phyloP scores from a whole-genome alignment of 2,329 filamentous ascomycete species.

The Cryphonectria parasitica region DNA sequence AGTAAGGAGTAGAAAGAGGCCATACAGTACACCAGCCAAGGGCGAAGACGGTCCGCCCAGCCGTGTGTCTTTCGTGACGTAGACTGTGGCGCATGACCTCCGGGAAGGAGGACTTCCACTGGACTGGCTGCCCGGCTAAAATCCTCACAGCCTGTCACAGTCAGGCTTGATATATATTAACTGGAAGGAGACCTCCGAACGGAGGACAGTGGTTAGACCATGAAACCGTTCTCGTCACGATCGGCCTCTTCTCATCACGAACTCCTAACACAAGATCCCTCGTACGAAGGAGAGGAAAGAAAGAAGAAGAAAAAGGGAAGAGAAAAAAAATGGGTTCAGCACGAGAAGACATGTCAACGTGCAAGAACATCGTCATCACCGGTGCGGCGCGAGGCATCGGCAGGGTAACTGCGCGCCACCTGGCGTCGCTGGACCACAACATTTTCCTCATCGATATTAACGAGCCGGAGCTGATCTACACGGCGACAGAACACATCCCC shows the following conservation, averaged over 20 bases:
- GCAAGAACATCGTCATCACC: conserved; percentile 30
- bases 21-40: neutral
- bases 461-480: conserved; percentile 43
- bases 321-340: neutral
- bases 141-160: neutral
- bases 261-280: neutral
- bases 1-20: neutral
- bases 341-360: conserved; percentile 19
- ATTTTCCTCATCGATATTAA: conserved; percentile 51
- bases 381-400: conserved; percentile 51
- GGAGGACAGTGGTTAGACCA: neutral
- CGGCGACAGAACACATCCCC: conserved; percentile 38
- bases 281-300: no score
- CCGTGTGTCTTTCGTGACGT: conserved; percentile 7
- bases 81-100: neutral
- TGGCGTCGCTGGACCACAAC: conserved; percentile 46
- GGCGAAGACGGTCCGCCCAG: conserved; percentile 14
- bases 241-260: neutral
- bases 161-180: neutral
- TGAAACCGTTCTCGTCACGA: neutral
- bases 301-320: no score
- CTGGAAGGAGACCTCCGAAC: neutral
- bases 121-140: conserved; percentile 15
- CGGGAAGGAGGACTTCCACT: neutral
- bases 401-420: conserved; percentile 47